Conservation (phyloP, 306 rosid genomes). For the Benincasa hispida region DNA sequence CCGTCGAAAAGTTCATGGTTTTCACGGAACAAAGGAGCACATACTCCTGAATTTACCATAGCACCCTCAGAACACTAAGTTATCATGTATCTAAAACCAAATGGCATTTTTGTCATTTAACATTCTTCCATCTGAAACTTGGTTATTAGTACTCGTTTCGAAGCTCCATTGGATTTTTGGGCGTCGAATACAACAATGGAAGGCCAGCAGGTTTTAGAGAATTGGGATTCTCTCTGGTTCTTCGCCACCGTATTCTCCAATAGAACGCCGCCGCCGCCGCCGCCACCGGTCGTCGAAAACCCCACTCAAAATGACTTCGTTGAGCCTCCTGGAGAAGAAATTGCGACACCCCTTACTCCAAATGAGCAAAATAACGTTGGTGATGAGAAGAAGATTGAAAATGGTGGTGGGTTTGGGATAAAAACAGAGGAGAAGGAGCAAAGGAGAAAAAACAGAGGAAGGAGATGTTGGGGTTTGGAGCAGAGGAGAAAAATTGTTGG, state of each 20-base stretch:
- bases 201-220: slow-evolving; percentile 22
- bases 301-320: neutral
- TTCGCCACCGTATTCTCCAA: slow-evolving; percentile 26
- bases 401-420: neutral
- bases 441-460: neutral
- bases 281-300: neutral
- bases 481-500: slow-evolving; percentile 13
- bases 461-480: neutral
- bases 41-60: neutral
- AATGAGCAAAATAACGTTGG: neutral
- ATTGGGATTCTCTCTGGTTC: slow-evolving; percentile 58
- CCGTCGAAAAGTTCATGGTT: neutral
- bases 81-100: neutral
- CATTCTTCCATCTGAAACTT: neutral
- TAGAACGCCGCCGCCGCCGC: neutral
- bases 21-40: neutral
- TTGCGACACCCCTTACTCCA: neutral
- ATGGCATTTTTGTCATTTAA: no score
- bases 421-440: neutral
- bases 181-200: slow-evolving; percentile 20
- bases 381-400: neutral
- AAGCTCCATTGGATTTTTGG: neutral
- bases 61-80: neutral
- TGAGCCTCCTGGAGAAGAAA: neutral
- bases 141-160: neutral